Evolutionary conservation across 2,329 filamentous ascomycete species (phyloP).

Genomic region (Botrytis aclada): DNA sequence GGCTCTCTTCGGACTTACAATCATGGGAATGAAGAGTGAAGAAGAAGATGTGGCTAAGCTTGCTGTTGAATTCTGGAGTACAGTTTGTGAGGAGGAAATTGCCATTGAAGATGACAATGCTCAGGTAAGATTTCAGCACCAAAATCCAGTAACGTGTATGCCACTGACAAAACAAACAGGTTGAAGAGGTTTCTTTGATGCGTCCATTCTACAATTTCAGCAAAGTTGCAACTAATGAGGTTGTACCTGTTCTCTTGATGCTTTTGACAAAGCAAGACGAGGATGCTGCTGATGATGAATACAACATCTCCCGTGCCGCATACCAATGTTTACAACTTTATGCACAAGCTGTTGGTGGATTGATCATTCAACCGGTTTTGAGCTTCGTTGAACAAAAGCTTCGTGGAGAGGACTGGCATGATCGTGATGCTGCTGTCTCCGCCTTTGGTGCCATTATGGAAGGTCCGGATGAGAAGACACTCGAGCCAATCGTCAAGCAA

Average conservation of each 20-base stretch:
- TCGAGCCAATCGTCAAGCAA: conserved; percentile 94
- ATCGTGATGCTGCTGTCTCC: conserved; percentile 91
- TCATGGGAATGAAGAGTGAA: conserved; percentile 96
- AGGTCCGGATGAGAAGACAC: conserved; percentile 85
- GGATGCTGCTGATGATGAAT: conserved; percentile 94
- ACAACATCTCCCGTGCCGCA: conserved; percentile 90
- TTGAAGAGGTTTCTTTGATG: conserved; percentile 50
- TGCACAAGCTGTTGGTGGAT: conserved; percentile 81
- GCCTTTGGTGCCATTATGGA: conserved; percentile 99
- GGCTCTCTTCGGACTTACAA: conserved; percentile 93
- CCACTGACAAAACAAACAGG: conserved; percentile 22
- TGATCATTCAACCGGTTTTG: conserved; percentile 83
- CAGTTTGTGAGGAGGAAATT: conserved; percentile 98
- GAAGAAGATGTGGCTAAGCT: conserved; percentile 98
- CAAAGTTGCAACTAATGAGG: conserved; percentile 86
- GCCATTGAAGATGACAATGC: conserved; percentile 96
- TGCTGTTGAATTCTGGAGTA: conserved; percentile 99
- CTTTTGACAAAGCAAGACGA: conserved; percentile 97
- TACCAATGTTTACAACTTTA: conserved; percentile 97
- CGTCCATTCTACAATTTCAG: conserved; percentile 96
- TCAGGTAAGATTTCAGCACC: conserved; percentile 50
- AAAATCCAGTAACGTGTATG: neutral
- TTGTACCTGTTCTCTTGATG: conserved; percentile 84
- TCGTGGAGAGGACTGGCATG: conserved; percentile 88
- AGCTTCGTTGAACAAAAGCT: conserved; percentile 90